Conservation (phyloP, 2,329 filamentous ascomycete species). For the Acarospora socialis region DNA sequence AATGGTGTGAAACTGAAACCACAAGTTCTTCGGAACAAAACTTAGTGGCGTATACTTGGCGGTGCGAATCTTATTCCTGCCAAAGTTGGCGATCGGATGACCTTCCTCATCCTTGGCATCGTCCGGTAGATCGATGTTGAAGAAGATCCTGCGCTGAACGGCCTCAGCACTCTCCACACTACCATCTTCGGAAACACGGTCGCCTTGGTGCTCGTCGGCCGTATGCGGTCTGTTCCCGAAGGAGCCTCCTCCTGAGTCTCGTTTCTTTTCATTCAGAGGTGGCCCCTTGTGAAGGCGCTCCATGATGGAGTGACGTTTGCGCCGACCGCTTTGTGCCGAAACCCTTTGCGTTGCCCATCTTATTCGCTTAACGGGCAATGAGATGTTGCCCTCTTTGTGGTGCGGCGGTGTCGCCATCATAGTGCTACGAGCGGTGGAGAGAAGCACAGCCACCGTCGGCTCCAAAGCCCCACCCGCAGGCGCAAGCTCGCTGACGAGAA, state of each 20-base stretch:
- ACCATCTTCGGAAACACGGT: constrained; percentile 12
- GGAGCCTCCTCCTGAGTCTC: constrained; percentile 29
- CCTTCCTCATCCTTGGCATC: constrained; percentile 70
- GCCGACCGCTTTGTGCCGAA: constrained; percentile 56
- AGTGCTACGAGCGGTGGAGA: too few species aligned
- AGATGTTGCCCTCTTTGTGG: constrained; percentile 12
- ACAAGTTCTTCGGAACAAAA: constrained; percentile 93
- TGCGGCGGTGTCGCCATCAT: constrained; percentile 13
- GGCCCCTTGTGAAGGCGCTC: constrained; percentile 52
- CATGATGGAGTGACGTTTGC: constrained; percentile 72
- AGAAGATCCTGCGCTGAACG: constrained; percentile 53
- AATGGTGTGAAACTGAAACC: constrained; percentile 96
- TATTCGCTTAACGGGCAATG: constrained; percentile 53
- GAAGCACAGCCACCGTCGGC: too few species aligned
- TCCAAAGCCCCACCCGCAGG: too few species aligned
- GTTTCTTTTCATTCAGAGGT: constrained; percentile 54
- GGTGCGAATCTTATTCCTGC: constrained; percentile 92
- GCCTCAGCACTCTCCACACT: constrained; percentile 22
- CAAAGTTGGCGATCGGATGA: constrained; percentile 52
- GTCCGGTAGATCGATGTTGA: constrained; percentile 69
- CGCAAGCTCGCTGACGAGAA: too few species aligned
- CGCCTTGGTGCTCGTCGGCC: constrained; percentile 26
- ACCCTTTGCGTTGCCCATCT: constrained; percentile 94
- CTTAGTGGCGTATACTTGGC: constrained; percentile 94
- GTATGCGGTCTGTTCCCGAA: constrained; percentile 19